Conservation (phyloP, 306 rosid species). For the Cicer bijugum region DNA sequence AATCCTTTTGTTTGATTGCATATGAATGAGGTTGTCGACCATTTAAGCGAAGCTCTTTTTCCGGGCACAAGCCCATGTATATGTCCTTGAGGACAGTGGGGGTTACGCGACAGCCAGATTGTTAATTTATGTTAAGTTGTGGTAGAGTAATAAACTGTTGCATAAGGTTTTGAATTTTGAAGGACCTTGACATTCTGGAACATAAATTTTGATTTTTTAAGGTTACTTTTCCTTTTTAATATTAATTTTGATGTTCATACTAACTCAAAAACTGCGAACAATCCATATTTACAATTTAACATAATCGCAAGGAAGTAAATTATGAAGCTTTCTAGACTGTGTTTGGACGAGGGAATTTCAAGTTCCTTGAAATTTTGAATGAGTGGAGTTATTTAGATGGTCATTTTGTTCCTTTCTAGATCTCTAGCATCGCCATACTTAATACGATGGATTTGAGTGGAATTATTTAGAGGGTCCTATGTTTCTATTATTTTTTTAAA, state of each 20-base stretch:
- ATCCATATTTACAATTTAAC: neutral
- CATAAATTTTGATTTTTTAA: neutral
- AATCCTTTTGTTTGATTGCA: constrained; percentile 2
- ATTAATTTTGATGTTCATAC: constrained; percentile 25
- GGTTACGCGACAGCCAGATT: neutral
- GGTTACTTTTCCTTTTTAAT: constrained; percentile 17
- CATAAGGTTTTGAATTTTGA: constrained; percentile 24
- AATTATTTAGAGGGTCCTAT: too few relatives aligned
- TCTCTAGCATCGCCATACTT: too few relatives aligned
- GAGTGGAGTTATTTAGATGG: too few relatives aligned
- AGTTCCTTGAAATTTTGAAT: too few relatives aligned
- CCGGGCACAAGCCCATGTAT: neutral
- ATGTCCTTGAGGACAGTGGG: neutral
- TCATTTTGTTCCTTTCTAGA: too few relatives aligned
- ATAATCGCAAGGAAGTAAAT: neutral
- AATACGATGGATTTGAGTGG: too few relatives aligned
- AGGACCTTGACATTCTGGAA: neutral
- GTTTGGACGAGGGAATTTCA: too few relatives aligned
- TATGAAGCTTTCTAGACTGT: too few relatives aligned
- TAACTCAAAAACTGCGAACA: neutral
- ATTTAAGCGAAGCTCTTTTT: constrained; percentile 1
- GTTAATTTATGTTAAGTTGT: neutral
- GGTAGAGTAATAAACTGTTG: neutral
- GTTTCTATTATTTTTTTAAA: too few relatives aligned
- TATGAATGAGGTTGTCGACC: constrained; percentile 3